A percentile compares a stretch with the other conserved stretches of the same genome.
Evolutionary conservation across 495 filamentous ascomycete genomes (phyloP).

Genomic region (Penicillium pancosmium): DNA sequence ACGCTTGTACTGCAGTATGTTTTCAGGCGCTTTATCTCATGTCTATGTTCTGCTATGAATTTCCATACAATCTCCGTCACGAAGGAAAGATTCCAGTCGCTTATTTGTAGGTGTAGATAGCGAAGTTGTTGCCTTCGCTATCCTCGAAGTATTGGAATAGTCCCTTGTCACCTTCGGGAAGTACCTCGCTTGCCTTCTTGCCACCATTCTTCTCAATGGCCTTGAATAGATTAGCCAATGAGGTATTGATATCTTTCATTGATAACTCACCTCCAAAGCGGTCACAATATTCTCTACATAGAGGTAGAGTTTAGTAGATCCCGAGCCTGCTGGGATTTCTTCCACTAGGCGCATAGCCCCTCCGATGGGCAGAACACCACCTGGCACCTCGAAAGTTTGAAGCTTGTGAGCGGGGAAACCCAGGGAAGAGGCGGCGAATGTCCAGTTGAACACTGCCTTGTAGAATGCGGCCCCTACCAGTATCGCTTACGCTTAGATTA

Average conservation of each 20-base stretch:
- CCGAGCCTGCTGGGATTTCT: constrained; percentile 4
- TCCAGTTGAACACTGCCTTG: constrained; percentile 14
- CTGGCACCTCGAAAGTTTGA: constrained; percentile 10
- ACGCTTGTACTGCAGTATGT: background rate
- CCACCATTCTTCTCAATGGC: constrained; percentile 15
- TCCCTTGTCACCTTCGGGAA: constrained; percentile 10
- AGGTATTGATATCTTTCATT: background rate
- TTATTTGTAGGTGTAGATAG: constrained; percentile 11
- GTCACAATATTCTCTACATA: constrained; percentile 12
- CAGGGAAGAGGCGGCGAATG: constrained; percentile 1
- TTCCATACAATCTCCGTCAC: too few relatives aligned
- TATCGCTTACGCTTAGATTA: constrained; percentile 1
- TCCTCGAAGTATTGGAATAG: constrained; percentile 16
- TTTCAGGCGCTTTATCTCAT: background rate
- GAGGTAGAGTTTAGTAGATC: constrained; percentile 12
- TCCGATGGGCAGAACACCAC: constrained; percentile 10
- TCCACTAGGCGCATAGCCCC: constrained; percentile 8
- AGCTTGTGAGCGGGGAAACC: constrained; percentile 10
- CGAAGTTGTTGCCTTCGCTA: constrained; percentile 9
- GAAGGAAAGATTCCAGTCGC: background rate
- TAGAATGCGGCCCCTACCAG: constrained; percentile 11
- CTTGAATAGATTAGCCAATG: constrained; percentile 6
- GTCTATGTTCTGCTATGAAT: too few relatives aligned
- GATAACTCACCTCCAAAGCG: constrained; percentile 8
- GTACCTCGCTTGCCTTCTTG: constrained; percentile 6